These are phyloP conservation scores for Cephalotrichum gorgonifer DNA, from an alignment of 2,329 filamentous ascomycete species.

Conservation along the genomic window DNA sequence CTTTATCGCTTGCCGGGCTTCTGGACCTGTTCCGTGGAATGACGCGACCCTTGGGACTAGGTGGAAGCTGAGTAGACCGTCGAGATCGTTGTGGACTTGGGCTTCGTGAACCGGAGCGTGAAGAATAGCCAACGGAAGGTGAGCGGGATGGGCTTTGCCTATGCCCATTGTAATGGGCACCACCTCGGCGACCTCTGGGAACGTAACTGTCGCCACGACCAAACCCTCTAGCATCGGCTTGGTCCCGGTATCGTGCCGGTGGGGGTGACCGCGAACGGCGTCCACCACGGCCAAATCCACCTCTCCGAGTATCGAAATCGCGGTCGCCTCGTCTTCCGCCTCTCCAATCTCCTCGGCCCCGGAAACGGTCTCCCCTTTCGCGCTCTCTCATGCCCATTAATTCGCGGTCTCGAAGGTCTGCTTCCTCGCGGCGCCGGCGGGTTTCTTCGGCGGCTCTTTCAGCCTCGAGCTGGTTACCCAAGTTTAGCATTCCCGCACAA, in stretches of 20 bases:
- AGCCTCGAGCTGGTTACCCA: constrained; percentile 56
- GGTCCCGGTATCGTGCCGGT: constrained; percentile 22
- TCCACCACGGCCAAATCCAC: constrained; percentile 31
- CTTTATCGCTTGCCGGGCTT: constrained; percentile 35
- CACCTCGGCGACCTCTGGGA: constrained; percentile 35
- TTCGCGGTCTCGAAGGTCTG: constrained; percentile 62
- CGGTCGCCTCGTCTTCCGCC: constrained; percentile 40
- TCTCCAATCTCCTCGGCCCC: constrained; percentile 42
- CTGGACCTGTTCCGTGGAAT: constrained; percentile 36
- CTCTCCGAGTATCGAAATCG: constrained; percentile 32
- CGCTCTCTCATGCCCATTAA: constrained; percentile 56
- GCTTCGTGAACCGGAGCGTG: constrained; percentile 12
- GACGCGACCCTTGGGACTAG: not conserved
- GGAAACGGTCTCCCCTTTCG: constrained; percentile 44
- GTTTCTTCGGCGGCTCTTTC: constrained; percentile 71
- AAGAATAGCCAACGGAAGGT: constrained; percentile 15
- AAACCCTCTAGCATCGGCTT: constrained; percentile 27
- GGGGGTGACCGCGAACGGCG: constrained; percentile 38
- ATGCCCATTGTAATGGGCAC: constrained; percentile 24
- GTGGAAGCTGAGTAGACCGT: not conserved
- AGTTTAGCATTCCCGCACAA: not conserved
- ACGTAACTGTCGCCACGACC: constrained; percentile 33
- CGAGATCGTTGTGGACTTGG: constrained; percentile 21
- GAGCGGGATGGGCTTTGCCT: constrained; percentile 31
- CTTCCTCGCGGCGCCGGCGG: constrained; percentile 59